Conservation (phyloP, 2,329 filamentous ascomycete species). For the Dactylellina leptospora region DNA sequence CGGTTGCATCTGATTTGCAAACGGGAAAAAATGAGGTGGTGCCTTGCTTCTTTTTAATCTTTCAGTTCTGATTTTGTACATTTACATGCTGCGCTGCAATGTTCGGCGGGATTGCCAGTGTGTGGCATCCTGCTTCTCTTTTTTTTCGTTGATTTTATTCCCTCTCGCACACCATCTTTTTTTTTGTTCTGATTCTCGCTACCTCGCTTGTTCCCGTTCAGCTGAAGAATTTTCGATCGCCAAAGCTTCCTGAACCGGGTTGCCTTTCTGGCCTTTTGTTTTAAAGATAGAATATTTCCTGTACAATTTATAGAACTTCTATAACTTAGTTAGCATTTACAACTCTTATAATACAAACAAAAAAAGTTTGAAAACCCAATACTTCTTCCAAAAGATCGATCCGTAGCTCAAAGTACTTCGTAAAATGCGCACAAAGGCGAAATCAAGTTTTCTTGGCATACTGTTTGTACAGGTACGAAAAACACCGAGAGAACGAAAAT, state of each 20-base stretch:
- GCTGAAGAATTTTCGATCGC: conserved; percentile 51
- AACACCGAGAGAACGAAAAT: conserved; percentile 2
- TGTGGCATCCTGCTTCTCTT: conserved; percentile 20
- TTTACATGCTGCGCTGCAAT: conserved; percentile 26
- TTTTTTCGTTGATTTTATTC: conserved; percentile 11
- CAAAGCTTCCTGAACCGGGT: conserved; percentile 31
- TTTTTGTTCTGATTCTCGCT: conserved; percentile 18
- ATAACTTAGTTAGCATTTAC: not conserved
- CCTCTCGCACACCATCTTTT: conserved; percentile 29
- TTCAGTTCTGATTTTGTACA: conserved; percentile 29
- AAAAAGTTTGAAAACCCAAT: not conserved
- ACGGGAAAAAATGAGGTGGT: conserved; percentile 43
- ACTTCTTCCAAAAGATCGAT: too few relatives aligned
- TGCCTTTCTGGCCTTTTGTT: conserved; percentile 6
- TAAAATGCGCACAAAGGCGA: too few relatives aligned
- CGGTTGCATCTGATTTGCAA: conserved; percentile 47
- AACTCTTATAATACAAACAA: not conserved
- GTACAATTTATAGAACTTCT: not conserved
- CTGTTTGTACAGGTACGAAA: conserved; percentile 24
- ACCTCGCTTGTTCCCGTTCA: conserved; percentile 52
- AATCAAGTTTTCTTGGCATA: conserved; percentile 9
- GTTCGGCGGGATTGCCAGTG: conserved; percentile 36
- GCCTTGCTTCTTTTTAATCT: conserved; percentile 39
- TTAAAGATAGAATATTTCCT: not conserved
- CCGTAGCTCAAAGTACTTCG: too few relatives aligned